Conservation (phyloP, 2,329 filamentous ascomycete genomes). For the Cucurbitaria berberidis region DNA sequence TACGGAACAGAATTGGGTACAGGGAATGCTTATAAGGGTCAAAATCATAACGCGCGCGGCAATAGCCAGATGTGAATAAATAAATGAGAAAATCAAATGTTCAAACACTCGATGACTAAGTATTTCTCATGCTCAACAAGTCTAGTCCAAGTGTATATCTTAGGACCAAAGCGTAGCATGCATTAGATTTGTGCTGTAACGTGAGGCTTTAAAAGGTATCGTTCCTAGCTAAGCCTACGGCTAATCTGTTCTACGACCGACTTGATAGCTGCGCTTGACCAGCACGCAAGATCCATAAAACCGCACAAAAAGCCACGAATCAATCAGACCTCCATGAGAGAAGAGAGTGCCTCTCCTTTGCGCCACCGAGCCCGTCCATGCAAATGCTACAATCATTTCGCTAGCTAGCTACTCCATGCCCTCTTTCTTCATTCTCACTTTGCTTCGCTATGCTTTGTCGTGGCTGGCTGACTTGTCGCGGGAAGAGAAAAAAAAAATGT, state of each 20-base stretch:
- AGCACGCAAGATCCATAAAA: no score
- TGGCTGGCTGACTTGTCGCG: no score
- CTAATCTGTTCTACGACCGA: no score
- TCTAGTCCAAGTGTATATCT: neutral
- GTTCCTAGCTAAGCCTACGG: no score
- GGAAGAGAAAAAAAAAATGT: neutral
- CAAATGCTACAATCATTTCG: neutral
- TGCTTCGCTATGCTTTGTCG: neutral
- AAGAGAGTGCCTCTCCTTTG: neutral
- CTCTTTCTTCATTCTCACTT: neutral
- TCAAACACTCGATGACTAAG: neutral
- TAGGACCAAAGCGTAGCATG: no score
- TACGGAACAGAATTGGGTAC: neutral
- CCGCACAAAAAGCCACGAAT: no score
- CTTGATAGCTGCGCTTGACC: no score
- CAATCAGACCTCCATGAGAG: no score
- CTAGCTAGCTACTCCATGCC: no score
- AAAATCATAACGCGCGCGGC: neutral
- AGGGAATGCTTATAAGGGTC: neutral
- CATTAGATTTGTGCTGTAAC: no score
- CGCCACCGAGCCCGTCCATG: neutral
- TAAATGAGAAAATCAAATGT: neutral
- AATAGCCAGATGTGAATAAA: neutral
- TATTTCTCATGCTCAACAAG: neutral
- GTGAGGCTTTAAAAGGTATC: no score